Evolutionary conservation across 2,329 filamentous ascomycete genomes (phyloP), one percentile per base, ranked within the genome.

Genomic region (Dactylellina drechsleri): DNA sequence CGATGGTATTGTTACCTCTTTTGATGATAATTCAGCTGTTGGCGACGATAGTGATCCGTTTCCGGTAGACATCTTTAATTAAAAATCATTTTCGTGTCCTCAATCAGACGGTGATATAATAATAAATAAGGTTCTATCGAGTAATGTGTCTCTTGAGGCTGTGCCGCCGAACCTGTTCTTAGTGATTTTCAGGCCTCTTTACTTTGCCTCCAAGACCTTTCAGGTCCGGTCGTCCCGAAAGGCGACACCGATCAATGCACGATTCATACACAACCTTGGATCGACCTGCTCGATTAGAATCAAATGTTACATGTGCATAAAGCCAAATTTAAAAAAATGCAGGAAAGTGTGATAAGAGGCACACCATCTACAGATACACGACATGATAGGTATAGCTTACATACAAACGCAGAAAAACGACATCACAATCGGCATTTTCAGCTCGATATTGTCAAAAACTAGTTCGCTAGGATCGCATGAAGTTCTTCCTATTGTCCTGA

Each of bases 301-400:
- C 31, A 18, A 10, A 18, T 26, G 31, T 31, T 67, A 18, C n/a
- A 45, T 45, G 20, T 28, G 20, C 31, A n/a, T 47, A 8, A 59
- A 31, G 53, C 58, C 49, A 59, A 26, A 59, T 54, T 43, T 47
- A 43, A 68, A 68, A 67, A 31, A 56, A 68, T 68, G 65, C 41
- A 45, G 13, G 49, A 49, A 47, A 53, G n/a, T 49, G 28, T 56
- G 47, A 52, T 52, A 52, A 50, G n/a, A 52, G 18, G 47, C 47
- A 52, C 15, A 18, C 18, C 47, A 13, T 58, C 54, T 45, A 40
- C 54, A 43, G 26, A 16, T 18, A n/a, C 26, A 45, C 54, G 36
- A 45, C 15, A 28, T 12, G 18, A 45, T 45, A 56, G 31, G 53
- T 43, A 18, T 57, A 43, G 53, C 15, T n/a, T 18, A 5, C 31